Base-by-base conservation (phyloP, 202 grass and related monocot genomes). In the Cymbopogon flexuosus region DNA sequence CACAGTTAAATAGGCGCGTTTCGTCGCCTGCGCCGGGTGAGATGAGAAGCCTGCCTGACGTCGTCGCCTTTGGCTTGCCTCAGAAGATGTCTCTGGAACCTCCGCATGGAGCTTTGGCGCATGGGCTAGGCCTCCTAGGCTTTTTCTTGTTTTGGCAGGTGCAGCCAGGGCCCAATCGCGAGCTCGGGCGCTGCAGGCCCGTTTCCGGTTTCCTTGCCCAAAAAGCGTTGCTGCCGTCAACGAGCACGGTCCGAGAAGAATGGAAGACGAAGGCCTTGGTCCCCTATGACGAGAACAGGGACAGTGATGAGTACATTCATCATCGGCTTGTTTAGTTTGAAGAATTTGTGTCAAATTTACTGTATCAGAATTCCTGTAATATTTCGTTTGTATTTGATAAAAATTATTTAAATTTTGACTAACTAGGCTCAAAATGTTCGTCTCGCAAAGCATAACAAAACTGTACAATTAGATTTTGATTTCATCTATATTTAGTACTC, bases 1-100 rank as follows among this genome's bases (percentile, higher is more conserved):
- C 56, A 54, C 41, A 5, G 66, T 72, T 78, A 72, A 72, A 79
- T 84, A 72, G 54, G 10, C 65, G 14, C 65, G 64, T 61, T 36
- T 27, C 57, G 27, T 27, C 57, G 27, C 40, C 47, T 70, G 73
- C 51, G 65, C 74, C 21, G 29, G 65, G 29, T 62, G 49, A 45
- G 15, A 8, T 11, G 27, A 27, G 27, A 27, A 27, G 27, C 27
- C 27, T 27, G 24, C 27, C 62, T 59, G 71, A 58, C 62, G 71
- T 40, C 60, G 59, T 39, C 59, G 8, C 37, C 35, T 31, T 27
- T 21, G 31, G 9, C 12, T 35, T 21, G 31, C 16, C 12, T 35
- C 29, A 10, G 54, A 18, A 66, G 70, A 67, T 42, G 71, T 66
- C 70, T 83, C 47, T 35, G 19, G 72, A 59, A 47, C 57, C 37